Evolutionary conservation across 2,329 filamentous ascomycete species (phyloP), one percentile per base, ranked within the genome.

Genomic region (Microsporum ferrugineum): DNA sequence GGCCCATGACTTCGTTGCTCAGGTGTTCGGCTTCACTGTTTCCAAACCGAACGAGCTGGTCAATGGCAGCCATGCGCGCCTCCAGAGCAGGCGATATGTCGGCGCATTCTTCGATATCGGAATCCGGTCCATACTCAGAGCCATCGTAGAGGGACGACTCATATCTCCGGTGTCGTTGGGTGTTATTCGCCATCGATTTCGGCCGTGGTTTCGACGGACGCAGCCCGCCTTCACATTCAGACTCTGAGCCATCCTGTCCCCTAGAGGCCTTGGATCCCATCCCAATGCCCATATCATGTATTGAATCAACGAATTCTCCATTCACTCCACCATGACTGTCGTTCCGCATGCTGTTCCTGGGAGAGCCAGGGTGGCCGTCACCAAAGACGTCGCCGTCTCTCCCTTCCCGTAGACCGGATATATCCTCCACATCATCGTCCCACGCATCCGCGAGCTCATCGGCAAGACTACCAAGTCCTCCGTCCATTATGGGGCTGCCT

Each of bases 361-460:
- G 72, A 29, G 66, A 67, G 23, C 49, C 53, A 14, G 58, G 53
- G 27, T 60, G 41, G 51, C 43, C 56, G 8, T 60, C 53, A 10
- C 62, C 62, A 17, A 51, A 60, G n/a, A 49, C 60, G 10, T 53
- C 49, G 2, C 67, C 65, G 43, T 72, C 69, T 31, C 65, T 64
- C 7, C 65, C 66, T n/a, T 65, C 64, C 23, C 66, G 69, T 66
- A 73, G 71, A 6, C 72, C 73, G 1, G 73, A 75, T 5, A 68
- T 68, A 62, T 75, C 75, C 56, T 72, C 75, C 58, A 79, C 75
- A 27, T 80, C 76, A 8, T 77, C 77, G 64, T 78, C 80, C 76
- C 79, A 82, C n/a, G 80, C 79, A 66, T 83, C 80, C 31, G 80
- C 84, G 29, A 86, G 72, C 68, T 86, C 84, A 68, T 87, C 84